Base-by-base conservation (phyloP, 306 rosid species). In the Delonix regia region DNA sequence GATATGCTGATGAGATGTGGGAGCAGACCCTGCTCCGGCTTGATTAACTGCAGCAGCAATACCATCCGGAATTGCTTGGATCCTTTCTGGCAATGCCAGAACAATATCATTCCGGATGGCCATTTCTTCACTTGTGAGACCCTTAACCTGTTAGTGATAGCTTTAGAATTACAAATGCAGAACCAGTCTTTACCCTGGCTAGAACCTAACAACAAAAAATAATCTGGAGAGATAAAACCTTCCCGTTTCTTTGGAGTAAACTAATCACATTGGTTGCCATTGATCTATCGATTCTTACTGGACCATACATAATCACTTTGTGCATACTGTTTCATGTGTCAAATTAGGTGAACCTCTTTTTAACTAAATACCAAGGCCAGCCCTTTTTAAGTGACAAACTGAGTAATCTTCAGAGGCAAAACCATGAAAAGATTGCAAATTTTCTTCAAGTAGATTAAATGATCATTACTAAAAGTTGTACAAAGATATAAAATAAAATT, bases 31-130 rank as follows among this genome's bases (percentile, higher is more conserved):
- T 59, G 83, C 87, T 81, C 87, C 92, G 39, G 85, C 53, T 75
- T 83, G 86, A 70, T 57, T 75, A 69, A 81, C 83, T 39, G 86
- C 89, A 44, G 82, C 16, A 11, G 86, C 34, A 56, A 82, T 68
- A 38, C 99, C 97, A 83, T 93, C 96, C 18, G 97, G 91, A 78
- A 91, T 92, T 74, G 88, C 91, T 82, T 88, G 84, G 72, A 95
- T 95, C 87, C 94, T 93, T 69, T 88, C 98, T 1, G 92, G 86
- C 76, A 95, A 84, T 80, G 75, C 86, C 78, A 82, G 52, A 80
- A 89, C 93, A 45, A 93, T 86, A 49, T 89, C 97, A 16, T 70
- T 69, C 53, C 97, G 92, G 53, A 83, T 19, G 64, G 80, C 91
- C 10, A 80, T 74, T 33, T 95, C 97, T 80, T 92, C 98, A 55